Evolutionary conservation across 192 early-diverging fungal genomes (phyloP), one percentile per base, ranked within the genome.

Genomic region (Radiomyces spectabilis): DNA sequence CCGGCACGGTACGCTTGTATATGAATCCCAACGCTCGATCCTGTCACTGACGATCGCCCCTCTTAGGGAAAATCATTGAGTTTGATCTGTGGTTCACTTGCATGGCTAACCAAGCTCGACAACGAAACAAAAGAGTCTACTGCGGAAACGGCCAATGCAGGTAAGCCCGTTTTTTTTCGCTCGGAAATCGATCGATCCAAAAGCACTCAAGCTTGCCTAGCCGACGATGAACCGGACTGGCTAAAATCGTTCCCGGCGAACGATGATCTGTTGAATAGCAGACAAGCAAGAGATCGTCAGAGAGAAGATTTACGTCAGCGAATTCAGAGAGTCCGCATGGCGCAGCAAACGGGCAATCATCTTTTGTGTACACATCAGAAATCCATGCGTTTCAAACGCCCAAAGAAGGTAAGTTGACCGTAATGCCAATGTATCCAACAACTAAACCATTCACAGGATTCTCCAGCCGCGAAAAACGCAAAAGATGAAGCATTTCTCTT

Each of bases 41-140:
- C 24, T 63, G 4, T 13, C 26, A 50, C 5, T 29, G 13, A 31
- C 25, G 26, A 29, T 32, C 18, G 5, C 2, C 4, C 45, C 41
- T 31, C 9, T 19, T 53, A 86, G 82, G 93, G 94, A 27, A 97
- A 97, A 69, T 89, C 89, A 25, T 76, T 97, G 5, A 86, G 83
- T 48, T 71, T 97, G 26, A 85, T 94, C 27, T 93, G 90, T 71
- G 89, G 91, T 0, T 75, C 89, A 1, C 56, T 94, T 15, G 81
- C 73, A 27, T 97, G 94, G 94, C 75, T 93, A 15, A 60, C 65
- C 16, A 86, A 88, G 55, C 55, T 81, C 43, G 57, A 59, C 12
- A 38, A 70, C 1, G 30, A 39, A 13, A 15, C 40, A 19, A 6
- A 29, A 8, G 42, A 16, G 4, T 9, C 41, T 30, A 32, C 24